Base-by-base conservation (phyloP, 371 early-diverging fungal species). In the Sporodiniella umbellata region DNA sequence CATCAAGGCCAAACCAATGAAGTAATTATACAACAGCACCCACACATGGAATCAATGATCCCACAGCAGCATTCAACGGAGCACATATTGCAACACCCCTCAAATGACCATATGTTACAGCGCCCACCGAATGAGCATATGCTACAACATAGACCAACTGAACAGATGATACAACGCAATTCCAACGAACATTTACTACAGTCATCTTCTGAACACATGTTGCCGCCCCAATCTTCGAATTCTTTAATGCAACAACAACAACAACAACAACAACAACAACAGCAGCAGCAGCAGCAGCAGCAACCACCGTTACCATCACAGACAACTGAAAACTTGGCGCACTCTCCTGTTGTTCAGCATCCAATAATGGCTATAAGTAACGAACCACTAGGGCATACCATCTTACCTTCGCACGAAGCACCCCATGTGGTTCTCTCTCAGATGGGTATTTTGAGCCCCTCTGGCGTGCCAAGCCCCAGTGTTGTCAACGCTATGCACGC, bases 401-500 rank as follows among this genome's bases (percentile, higher is more conserved):
- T 51, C 15, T 12, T 6, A 18, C 7, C 18, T n/a, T 33, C 56
- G n/a, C 56, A 56, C 28, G 55, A 55, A 26, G 38, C 56, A 25
- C 61, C 55, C 12, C 61, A 61, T 48, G 56, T 61, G 2, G 61
- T 61, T 2, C 30, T 56, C 11, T 61, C 61, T 11, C 61, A 61
- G 26, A 61, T 61, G 42, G 8, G 48, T 2, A 47, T 24, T 8
- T n/a, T 43, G 15, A 43, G 44, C 12, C 28, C 44, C 21, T 40
- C 50, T 3, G n/a, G n/a, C n/a, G 23, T 40, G 17, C 47, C 50
- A 23, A 39, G 21, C 10, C 33, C 48, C 21, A 21, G 21, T 17
- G 21, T 40, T 40, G 40, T 40, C 8, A 40, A 40, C 21, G 7
- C 40, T 17, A 21, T 18, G 40, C 40, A 40, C 15, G 14, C 8